Conservation (phyloP, 2,329 filamentous ascomycete species). For the Trichophyton rubrum region DNA sequence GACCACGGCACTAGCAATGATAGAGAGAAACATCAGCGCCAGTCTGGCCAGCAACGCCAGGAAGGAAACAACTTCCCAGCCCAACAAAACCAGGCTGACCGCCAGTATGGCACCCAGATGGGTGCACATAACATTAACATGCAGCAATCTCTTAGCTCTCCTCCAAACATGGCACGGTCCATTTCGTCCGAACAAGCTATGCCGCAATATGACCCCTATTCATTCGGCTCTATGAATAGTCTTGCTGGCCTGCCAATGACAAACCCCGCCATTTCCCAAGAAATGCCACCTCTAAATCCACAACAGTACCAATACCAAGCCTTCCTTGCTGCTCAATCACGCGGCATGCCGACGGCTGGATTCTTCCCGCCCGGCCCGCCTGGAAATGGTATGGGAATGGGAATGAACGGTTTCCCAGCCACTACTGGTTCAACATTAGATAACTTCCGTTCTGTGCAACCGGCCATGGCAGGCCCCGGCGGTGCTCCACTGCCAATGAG, state of each 20-base stretch:
- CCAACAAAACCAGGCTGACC: slow-evolving; percentile 26
- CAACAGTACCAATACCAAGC: slow-evolving; percentile 48
- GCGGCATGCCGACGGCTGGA: slow-evolving; percentile 31
- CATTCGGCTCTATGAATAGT: slow-evolving; percentile 24
- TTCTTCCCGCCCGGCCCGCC: slow-evolving; percentile 34
- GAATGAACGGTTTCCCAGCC: slow-evolving; percentile 33
- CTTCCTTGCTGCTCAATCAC: slow-evolving; percentile 37
- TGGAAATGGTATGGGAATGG: slow-evolving; percentile 19
- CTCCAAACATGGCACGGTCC: slow-evolving; percentile 20
- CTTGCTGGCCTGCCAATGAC: slow-evolving; percentile 18
- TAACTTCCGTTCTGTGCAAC: slow-evolving; percentile 29
- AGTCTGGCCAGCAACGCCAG: slow-evolving; percentile 27
- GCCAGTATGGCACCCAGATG: slow-evolving; percentile 33
- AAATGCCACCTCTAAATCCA: slow-evolving; percentile 32
- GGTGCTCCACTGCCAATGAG: slow-evolving; percentile 27
- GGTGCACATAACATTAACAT: slow-evolving; percentile 22
- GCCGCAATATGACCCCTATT: slow-evolving; percentile 29
- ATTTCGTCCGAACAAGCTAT: slow-evolving; percentile 26
- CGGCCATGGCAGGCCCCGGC: slow-evolving; percentile 26
- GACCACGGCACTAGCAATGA: slow-evolving; percentile 24
- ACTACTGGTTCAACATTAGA: slow-evolving; percentile 23
- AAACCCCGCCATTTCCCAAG: slow-evolving; percentile 25
- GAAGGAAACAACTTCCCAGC: slow-evolving; percentile 24
- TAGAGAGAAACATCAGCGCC: slow-evolving; percentile 32
- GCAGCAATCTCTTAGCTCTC: slow-evolving; percentile 24